A percentile compares a stretch with the other conserved stretches of the same genome.
Conservation (phyloP, 495 filamentous ascomycete genomes). For the Hypoxylon lenormandii region DNA sequence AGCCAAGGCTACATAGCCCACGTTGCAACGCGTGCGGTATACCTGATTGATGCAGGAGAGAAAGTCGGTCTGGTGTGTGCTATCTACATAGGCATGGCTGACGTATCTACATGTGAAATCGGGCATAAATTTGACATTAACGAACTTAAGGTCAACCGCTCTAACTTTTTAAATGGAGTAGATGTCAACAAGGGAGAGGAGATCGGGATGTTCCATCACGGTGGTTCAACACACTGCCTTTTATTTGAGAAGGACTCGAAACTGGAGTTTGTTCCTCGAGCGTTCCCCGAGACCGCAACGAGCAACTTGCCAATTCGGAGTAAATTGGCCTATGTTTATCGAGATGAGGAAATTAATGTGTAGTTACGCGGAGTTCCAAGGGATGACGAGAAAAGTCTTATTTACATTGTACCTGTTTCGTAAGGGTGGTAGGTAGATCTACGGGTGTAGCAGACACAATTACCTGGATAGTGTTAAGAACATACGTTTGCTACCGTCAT, state of each 20-base stretch:
- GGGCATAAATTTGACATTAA: slow-evolving; percentile 5
- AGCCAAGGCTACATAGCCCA: slow-evolving; percentile 65
- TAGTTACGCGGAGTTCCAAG: no score
- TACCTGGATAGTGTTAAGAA: no score
- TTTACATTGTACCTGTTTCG: no score
- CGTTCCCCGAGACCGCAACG: background rate
- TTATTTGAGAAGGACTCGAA: slow-evolving; percentile 56
- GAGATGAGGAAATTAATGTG: no score
- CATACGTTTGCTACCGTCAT: no score
- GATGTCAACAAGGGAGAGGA: slow-evolving; percentile 64
- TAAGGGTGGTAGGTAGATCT: no score
- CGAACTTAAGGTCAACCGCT: no score
- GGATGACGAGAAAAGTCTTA: no score
- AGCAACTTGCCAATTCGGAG: slow-evolving; percentile 16
- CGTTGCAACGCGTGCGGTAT: slow-evolving; percentile 63
- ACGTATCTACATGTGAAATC: slow-evolving; percentile 71
- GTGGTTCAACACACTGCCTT: slow-evolving; percentile 68
- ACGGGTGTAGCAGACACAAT: no score
- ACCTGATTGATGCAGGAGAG: slow-evolving; percentile 69
- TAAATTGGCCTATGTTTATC: slow-evolving; percentile 7
- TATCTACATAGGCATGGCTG: slow-evolving; percentile 69
- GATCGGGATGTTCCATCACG: slow-evolving; percentile 72
- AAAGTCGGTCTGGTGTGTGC: slow-evolving; percentile 68
- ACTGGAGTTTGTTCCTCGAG: slow-evolving; percentile 17
- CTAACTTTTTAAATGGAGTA: no score